Conservation (phyloP, 2,329 filamentous ascomycete genomes). For the Botrytis paeoniae region DNA sequence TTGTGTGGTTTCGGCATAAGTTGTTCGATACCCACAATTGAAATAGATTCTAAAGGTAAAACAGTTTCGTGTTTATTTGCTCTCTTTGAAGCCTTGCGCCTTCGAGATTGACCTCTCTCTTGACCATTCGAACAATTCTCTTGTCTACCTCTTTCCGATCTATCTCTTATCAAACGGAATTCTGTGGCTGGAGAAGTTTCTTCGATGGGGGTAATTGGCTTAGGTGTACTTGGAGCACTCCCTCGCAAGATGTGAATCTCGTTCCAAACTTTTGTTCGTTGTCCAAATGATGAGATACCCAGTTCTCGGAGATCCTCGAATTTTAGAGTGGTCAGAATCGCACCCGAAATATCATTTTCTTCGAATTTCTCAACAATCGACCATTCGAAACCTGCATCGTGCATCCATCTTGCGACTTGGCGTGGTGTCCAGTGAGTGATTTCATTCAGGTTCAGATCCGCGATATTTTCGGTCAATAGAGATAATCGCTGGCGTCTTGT, state of each 20-base stretch:
- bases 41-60: conserved; percentile 78
- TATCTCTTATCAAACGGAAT: conserved; percentile 25
- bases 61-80: conserved; percentile 54
- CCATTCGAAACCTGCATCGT: conserved; percentile 74
- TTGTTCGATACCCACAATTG: conserved; percentile 90
- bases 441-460: conserved; percentile 55
- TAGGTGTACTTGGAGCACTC: conserved; percentile 49
- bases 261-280: conserved; percentile 75
- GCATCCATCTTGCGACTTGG: conserved; percentile 84
- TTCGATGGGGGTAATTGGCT: conserved; percentile 59
- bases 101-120: conserved; percentile 26
- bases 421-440: conserved; percentile 68
- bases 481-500: conserved; percentile 5
- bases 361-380: conserved; percentile 79
- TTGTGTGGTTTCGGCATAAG: conserved; percentile 78
- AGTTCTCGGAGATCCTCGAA: conserved; percentile 84
- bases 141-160: conserved; percentile 24
- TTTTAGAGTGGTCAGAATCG: conserved; percentile 84
- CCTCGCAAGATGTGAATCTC: conserved; percentile 70
- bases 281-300: conserved; percentile 76
- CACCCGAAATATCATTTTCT: conserved; percentile 87
- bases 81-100: conserved; percentile 32
- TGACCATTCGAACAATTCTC: conserved; percentile 31
- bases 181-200: conserved; percentile 44
- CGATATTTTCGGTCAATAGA: conserved; percentile 48